Base-by-base conservation (phyloP, 2,329 filamentous ascomycete species). In the Metarhizium robertsii region DNA sequence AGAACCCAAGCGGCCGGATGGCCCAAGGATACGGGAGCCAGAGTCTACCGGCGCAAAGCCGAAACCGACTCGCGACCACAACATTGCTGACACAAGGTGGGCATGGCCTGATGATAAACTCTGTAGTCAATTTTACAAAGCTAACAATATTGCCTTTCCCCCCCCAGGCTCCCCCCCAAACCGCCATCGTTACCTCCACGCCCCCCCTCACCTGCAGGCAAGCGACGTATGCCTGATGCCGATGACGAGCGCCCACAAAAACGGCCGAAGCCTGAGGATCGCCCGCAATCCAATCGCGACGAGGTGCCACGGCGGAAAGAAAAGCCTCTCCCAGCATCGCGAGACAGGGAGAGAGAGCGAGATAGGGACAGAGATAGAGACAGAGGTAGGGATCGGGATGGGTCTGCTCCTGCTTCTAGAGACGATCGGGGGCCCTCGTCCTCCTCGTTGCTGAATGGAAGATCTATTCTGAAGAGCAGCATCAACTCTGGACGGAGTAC, bases 201-300 rank as follows among this genome's bases (percentile, higher is more conserved):
- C 62, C 65, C 71, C 61, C 59, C 65, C n/a, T 77, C 71, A 43
- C 75, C 71, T 7, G 74, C 76, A 52, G 73, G 65, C 58, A 76
- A 73, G 61, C 81, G 80, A 66, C 76, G 78, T 45, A 58, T 64
- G 11, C 65, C 69, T 14, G 78, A 81, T 16, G 52, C 59, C 6
- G 75, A 79, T 20, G 76, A 77, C 30, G 70, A 72, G 36, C 73
- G 77, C 54, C 69, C 73, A 2, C 69, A 69, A 53, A 83, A 82
- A 65, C 74, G 78, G 55, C 64, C 67, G 29, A 76, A 70, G 56
- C 65, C 73, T 20, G 77, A 79, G 29, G 55, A 64, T 13, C 63
- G 67, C 53, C 60, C 61, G 53, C 66, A 65, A 59, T 61, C 64
- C 50, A 53, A 53, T 10, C 67, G 69, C 59, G 70, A 73, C 50